Evolutionary conservation across 345 rosid species (phyloP), one percentile per base, ranked within the genome.

Genomic region (Corchorus olitorius): DNA sequence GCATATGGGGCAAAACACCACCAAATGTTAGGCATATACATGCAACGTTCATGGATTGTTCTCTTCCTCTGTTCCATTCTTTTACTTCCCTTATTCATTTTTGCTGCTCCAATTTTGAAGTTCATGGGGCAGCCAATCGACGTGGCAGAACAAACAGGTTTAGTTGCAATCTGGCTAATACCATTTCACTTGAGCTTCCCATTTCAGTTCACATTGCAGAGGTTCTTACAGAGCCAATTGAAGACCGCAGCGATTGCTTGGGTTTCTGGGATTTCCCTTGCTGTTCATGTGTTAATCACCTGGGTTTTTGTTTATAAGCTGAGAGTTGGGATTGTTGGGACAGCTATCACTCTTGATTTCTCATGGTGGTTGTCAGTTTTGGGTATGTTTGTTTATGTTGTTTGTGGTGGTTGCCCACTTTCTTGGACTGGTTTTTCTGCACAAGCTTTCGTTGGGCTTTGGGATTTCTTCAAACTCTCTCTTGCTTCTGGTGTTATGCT

Each of bases 401-500:
- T 75, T 75, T 84, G 76, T 43, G 90, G 90, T 62, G 88, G 91
- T 20, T 90, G 90, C 73, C 88, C 86, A 12, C 81, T 76, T 66
- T 72, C 89, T 14, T 90, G 93, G 91, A 77, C 84, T 58, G 90
- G 89, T 66, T 88, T 88, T 80, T 86, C 89, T 48, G n/a, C 65
- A 72, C 88, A 86, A 65, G 90, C 93, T 53, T 84, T 88, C 65
- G 4, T 60, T 59, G 90, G 88, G 33, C 83, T 90, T 16, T 85
- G 85, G 88, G 85, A 81, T 35, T 85, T 90, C 72, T 77, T 84
- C 68, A 86, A 85, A 73, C 89, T 90, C 65, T 84, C 91, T 22
- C 62, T 81, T 63, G 91, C 91, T 70, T 90, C 89, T 41, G 91
- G 90, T 61, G 60, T 88, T 63, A 90, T 88, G 93, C 84, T 88